Base-by-base conservation (phyloP, 768 basidiomycete genomes). In the Russula dissimulans region DNA sequence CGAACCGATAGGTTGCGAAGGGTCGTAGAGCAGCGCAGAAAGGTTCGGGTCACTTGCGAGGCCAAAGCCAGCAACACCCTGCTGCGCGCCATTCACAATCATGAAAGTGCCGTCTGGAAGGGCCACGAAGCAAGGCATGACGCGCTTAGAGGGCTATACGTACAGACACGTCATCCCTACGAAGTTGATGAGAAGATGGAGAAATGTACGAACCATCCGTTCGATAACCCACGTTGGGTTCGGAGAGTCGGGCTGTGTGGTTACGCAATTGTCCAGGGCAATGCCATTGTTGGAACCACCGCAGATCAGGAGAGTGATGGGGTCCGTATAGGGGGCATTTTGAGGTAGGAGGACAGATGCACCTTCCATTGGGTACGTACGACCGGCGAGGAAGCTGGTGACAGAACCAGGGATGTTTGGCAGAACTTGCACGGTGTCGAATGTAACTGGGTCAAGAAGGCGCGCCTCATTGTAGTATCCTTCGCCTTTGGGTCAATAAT, bases 391-490 rank as follows among this genome's bases (percentile, higher is more conserved):
- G 73, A 84, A 82, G 65, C 85, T 80, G 59, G 81, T 83, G 47
- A 91, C 89, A 0, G 84, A 76, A 0, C 84, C 88, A 0, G 89
- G 89, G 62, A 87, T 82, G 65, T 89, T 87, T 11, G 89, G 89
- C 6, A 90, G 70, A 9, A 73, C 71, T 7, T 70, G 71, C 56
- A 83, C 70, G 0, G 89, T 90, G 22, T 76, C 70, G 64, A 91
- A 89, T 1, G 80, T 86, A 9, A 68, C 73, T 0, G 85, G 82
- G 58, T 91, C 79, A 36, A 91, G 74, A 60, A 91, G 80, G 12
- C 89, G 83, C 1, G 89, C 89, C 70, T 91, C 85, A 62, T 91
- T 91, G 73, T 84, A 89, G 67, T 91, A 90, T 0, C 77, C 87
- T 89, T 59, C 9, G 15, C 42, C 14, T 39, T 18, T 42, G 42